These are phyloP conservation scores for Metrosideros polymorpha DNA, from an alignment of 441 rosid genomes.

Conservation along the genomic window DNA sequence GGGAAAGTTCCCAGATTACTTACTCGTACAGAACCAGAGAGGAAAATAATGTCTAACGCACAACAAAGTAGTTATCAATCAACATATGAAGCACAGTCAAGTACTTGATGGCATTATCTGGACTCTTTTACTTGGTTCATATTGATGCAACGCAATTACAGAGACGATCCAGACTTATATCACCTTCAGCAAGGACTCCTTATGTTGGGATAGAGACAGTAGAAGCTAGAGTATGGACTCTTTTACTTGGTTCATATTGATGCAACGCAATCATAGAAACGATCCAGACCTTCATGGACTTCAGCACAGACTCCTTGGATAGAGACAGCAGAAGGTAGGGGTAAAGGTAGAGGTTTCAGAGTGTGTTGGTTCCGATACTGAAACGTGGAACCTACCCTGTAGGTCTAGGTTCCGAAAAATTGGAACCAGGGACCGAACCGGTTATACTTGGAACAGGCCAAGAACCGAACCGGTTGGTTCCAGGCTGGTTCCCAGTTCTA, in stretches of 20 bases:
- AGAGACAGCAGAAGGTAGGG: not conserved
- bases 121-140: not conserved
- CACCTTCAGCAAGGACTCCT: not conserved
- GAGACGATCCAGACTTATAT: not conserved
- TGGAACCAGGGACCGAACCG: not conserved
- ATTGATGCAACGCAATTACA: not conserved
- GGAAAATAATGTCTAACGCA: not conserved
- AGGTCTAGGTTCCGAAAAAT: not conserved
- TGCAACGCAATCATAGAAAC: not conserved
- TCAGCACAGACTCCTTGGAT: not conserved
- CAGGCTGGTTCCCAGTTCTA: not conserved
- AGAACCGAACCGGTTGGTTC: not conserved
- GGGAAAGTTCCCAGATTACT: not conserved
- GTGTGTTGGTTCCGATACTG: not conserved
- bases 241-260: not conserved
- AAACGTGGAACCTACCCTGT: not conserved
- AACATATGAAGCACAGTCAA: not conserved
- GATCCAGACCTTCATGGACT: not conserved
- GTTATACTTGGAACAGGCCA: not conserved
- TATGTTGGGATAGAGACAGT: not conserved
- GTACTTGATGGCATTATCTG: not conserved
- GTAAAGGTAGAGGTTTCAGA: not conserved
- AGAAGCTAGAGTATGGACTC: not conserved
- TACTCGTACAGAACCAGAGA: not conserved
- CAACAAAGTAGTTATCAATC: not conserved